A percentile compares a stretch with the other conserved stretches of the same genome.
Evolutionary conservation across 2,329 filamentous ascomycete species (phyloP).

Genomic region (Allantophomopsis cytisporea): DNA sequence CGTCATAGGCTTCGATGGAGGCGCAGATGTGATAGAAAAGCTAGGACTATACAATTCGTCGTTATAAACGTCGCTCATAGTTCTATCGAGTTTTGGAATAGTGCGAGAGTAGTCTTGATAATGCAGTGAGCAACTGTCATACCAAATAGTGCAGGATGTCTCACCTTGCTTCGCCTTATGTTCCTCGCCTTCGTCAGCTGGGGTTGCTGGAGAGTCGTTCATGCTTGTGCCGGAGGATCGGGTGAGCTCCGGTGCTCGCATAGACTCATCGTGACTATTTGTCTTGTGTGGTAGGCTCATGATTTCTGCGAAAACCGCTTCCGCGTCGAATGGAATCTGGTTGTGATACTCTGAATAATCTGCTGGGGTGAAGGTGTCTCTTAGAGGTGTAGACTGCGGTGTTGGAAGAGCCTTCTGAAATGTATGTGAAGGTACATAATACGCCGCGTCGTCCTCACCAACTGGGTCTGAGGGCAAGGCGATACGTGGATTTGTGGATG

Average conservation of each 20-base stretch:
- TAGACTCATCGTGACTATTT: slow-evolving; percentile 12
- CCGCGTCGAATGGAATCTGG: slow-evolving; percentile 26
- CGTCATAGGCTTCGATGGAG: slow-evolving; percentile 30
- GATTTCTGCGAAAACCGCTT: slow-evolving; percentile 5
- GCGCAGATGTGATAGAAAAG: slow-evolving; percentile 42
- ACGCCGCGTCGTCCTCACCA: slow-evolving; percentile 27
- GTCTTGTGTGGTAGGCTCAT: slow-evolving; percentile 8
- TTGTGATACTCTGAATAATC: slow-evolving; percentile 25
- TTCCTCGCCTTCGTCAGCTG: slow-evolving; percentile 30
- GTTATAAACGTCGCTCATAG: slow-evolving; percentile 72
- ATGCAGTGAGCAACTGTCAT: slow-evolving; percentile 56
- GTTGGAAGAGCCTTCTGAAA: slow-evolving; percentile 16
- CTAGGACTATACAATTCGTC: slow-evolving; percentile 75
- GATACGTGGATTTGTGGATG: no score
- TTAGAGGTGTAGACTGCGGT: slow-evolving; percentile 17
- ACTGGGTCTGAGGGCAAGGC: slow-evolving; percentile 24
- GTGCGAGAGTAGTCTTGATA: slow-evolving; percentile 19
- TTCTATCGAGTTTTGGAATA: slow-evolving; percentile 68
- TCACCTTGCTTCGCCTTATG: slow-evolving; percentile 42
- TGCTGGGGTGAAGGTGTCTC: slow-evolving; percentile 15
- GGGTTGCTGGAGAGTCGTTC: slow-evolving; percentile 46
- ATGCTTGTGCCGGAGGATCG: slow-evolving; percentile 40
- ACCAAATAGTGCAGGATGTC: slow-evolving; percentile 25
- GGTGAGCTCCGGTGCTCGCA: slow-evolving; percentile 15
- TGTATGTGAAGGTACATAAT: slow-evolving; percentile 19